Evolutionary conservation across 1,284 basidiomycete genomes (phyloP).

Genomic region (Inonotus hispidus): DNA sequence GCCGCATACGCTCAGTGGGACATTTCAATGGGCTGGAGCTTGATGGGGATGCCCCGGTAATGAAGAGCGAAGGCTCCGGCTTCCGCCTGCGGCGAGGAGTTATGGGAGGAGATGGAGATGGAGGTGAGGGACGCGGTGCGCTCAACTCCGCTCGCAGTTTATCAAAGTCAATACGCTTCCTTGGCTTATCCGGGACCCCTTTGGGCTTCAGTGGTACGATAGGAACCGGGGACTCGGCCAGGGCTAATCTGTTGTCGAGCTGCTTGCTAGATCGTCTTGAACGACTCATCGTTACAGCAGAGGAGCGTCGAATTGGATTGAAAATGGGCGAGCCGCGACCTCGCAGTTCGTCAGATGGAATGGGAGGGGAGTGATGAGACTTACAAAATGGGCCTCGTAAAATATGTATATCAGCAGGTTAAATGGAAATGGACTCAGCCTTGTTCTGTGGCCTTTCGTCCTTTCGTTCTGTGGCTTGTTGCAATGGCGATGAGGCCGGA

Average conservation of each 20-base stretch:
- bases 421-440: too few relatives aligned
- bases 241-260: not conserved
- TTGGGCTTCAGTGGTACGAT: not conserved
- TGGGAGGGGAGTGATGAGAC: too few relatives aligned
- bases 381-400: too few relatives aligned
- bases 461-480: too few relatives aligned
- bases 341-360: too few relatives aligned
- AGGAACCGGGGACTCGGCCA: not conserved
- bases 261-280: not conserved
- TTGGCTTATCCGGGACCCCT: not conserved
- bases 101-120: too few relatives aligned
- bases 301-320: too few relatives aligned
- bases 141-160: not conserved
- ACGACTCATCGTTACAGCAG: too few relatives aligned
- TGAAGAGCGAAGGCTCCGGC: not conserved
- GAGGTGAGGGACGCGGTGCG: not conserved
- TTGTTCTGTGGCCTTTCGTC: too few relatives aligned
- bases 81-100: not conserved
- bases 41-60: not conserved
- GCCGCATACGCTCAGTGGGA: not conserved
- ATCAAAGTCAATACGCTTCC: not conserved
- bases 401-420: too few relatives aligned
- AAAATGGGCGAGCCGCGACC: too few relatives aligned
- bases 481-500: too few relatives aligned
- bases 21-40: not conserved